Evolutionary conservation across 2,329 filamentous ascomycete genomes (phyloP).

Genomic region (Phaeophleospora eucalypticola): DNA sequence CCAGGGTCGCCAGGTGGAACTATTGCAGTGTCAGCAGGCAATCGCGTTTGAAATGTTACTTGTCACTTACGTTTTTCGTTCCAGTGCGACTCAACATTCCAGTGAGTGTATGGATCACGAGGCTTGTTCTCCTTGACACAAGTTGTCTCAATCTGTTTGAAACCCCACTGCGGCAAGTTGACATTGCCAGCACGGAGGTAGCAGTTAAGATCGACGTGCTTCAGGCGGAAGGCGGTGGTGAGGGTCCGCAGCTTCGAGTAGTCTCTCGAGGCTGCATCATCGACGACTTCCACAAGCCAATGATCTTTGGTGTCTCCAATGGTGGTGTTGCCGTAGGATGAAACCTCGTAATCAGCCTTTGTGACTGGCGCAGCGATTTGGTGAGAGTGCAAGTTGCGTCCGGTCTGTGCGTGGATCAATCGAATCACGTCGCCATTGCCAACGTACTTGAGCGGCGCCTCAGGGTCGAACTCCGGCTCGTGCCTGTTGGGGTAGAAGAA

Average conservation of each 20-base stretch:
- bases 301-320: constrained; percentile 97
- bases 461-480: constrained; percentile 67
- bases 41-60: constrained; percentile 1
- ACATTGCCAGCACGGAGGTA: constrained; percentile 93
- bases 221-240: constrained; percentile 87
- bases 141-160: constrained; percentile 98
- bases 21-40: constrained; percentile 41
- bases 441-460: constrained; percentile 67
- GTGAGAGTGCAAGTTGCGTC: constrained; percentile 95
- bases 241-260: constrained; percentile 81
- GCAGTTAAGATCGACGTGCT: constrained; percentile 76
- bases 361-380: constrained; percentile 81
- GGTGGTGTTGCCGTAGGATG: constrained; percentile 90
- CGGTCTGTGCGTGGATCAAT: constrained; percentile 89
- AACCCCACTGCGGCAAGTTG: constrained; percentile 97
- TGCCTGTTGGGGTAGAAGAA: constrained; percentile 93
- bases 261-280: constrained; percentile 82
- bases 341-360: constrained; percentile 89
- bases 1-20: constrained; percentile 85
- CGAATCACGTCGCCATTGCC: constrained; percentile 75
- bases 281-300: constrained; percentile 89
- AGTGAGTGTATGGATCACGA: constrained; percentile 91
- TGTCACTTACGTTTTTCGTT: constrained; percentile 79
- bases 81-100: constrained; percentile 94
- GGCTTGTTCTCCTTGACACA: constrained; percentile 92